Base-by-base conservation (phyloP, 495 filamentous ascomycete species). In the Penicillium turbatum region DNA sequence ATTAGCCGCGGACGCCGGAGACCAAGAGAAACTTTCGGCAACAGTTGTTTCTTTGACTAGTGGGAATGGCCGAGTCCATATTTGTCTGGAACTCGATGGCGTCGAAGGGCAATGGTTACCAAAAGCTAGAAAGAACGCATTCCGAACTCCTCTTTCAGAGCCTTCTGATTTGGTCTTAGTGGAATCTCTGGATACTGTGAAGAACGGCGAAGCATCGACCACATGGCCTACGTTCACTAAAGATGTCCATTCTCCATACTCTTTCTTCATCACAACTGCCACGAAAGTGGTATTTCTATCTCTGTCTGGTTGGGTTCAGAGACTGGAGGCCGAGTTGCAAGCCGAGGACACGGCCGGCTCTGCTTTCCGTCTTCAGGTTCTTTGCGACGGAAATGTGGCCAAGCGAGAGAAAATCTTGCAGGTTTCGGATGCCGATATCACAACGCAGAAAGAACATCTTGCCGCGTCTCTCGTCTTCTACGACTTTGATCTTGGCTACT, bases 101-200 rank as follows among this genome's bases (percentile, higher is more conserved):
- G 81, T 95, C 1, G 83, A 92, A 66, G 90, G 86, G 8, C 83
- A 90, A 61, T 96, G 91, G 91, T 79, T 95, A 9, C 89, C 89
- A 2, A 83, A 80, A 69, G 61, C 73, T 56, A 58, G 76, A 64
- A 70, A 69, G 44, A 75, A 73, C 47, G 60, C 68, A 2, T 72
- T 77, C 56, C 60, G 56, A 27, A 69, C 67, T 10, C 72, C 72
- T 37, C 32, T 70, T 29, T 71, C 70, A 3, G 71, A 75, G 32
- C 68, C 73, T 4, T 62, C 68, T 26, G 75, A 78, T 39, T 62
- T 81, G 27, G 51, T 79, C 13, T 52, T 80, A 35, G 67, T 82
- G 9, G 78, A 82, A 60, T 77, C 73, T 0, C 69, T 90, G 39
- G 85, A 89, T 60, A 88, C 83, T 1, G 61, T 84, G 36, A 79